These are phyloP conservation scores for Allantophomopsis cytisporea DNA, from an alignment of 2,329 filamentous ascomycete species.

Conservation along the genomic window DNA sequence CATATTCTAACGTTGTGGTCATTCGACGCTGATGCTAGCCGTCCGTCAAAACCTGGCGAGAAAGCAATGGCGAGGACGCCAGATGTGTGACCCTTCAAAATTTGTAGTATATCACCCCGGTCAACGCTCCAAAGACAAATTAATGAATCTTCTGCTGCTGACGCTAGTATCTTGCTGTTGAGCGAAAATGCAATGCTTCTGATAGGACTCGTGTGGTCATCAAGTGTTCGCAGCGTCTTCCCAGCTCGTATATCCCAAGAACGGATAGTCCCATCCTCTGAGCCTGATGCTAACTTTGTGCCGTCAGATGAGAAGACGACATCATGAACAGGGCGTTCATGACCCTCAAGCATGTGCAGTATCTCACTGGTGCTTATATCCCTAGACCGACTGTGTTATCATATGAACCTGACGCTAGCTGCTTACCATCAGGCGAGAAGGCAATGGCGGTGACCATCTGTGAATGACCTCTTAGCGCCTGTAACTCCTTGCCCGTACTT, in stretches of 20 bases:
- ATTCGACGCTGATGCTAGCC: too few species aligned
- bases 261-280: conserved; percentile 1
- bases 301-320: conserved; percentile 1
- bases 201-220: conserved; percentile 66
- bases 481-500: conserved; percentile 3
- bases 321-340: conserved; percentile 1
- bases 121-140: too few species aligned
- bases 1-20: too few species aligned
- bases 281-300: conserved; percentile 1
- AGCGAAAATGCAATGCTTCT: too few species aligned
- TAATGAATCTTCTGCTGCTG: too few species aligned
- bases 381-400: conserved; percentile 4
- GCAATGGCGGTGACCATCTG: conserved; percentile 3
- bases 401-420: conserved; percentile 5
- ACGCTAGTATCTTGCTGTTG: too few species aligned
- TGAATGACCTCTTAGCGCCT: conserved; percentile 9
- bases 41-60: too few species aligned
- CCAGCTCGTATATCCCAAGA: conserved; percentile 65
- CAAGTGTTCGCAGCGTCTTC: conserved; percentile 64
- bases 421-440: conserved; percentile 9
- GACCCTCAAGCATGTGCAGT: conserved; percentile 2
- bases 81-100: too few species aligned
- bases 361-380: neutral
- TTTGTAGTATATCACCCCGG: too few species aligned
- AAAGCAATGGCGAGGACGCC: too few species aligned